A percentile compares a stretch with the other conserved stretches of the same genome.
phyloP scores from a whole-genome alignment of 2,329 filamentous ascomycete genomes.

The Calonectria pseudoturangicola region DNA sequence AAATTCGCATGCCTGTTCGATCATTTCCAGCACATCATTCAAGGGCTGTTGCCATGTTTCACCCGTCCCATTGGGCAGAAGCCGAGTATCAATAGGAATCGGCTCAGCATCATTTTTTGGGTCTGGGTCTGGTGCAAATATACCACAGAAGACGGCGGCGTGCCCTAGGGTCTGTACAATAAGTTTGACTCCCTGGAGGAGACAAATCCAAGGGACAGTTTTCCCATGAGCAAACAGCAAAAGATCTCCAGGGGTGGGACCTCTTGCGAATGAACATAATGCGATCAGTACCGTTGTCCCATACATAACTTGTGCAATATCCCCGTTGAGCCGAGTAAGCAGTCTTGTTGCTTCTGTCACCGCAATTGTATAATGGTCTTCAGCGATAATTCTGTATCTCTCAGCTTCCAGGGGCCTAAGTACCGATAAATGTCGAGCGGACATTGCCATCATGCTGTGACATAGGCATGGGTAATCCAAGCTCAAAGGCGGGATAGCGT shows the following conservation, averaged over 20 bases:
- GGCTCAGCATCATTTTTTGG: not conserved
- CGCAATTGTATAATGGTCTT: slow-evolving; percentile 20
- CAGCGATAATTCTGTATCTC: not conserved
- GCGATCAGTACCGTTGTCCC: slow-evolving; percentile 19
- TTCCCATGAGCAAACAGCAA: slow-evolving; percentile 9
- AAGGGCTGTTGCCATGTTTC: slow-evolving; percentile 17
- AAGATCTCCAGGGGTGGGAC: slow-evolving; percentile 7
- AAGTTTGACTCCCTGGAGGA: slow-evolving; percentile 17
- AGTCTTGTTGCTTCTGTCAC: slow-evolving; percentile 14
- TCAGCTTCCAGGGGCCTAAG: slow-evolving; percentile 9
- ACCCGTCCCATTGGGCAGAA: not conserved
- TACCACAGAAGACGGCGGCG: slow-evolving; percentile 1
- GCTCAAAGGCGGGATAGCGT: not conserved
- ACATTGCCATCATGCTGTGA: slow-evolving; percentile 22
- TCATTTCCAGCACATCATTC: slow-evolving; percentile 21
- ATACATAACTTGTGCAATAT: slow-evolving; percentile 27
- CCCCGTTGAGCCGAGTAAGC: not conserved
- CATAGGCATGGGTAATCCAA: not conserved
- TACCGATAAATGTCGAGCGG: not conserved
- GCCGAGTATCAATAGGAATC: not conserved
- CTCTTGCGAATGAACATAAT: slow-evolving; percentile 13
- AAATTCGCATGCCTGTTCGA: not conserved
- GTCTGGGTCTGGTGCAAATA: not conserved
- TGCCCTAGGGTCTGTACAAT: slow-evolving; percentile 13
- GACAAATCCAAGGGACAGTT: not conserved